Conservation (phyloP, 2,329 filamentous ascomycete genomes). For the Scopulariopsis brevicaulis region DNA sequence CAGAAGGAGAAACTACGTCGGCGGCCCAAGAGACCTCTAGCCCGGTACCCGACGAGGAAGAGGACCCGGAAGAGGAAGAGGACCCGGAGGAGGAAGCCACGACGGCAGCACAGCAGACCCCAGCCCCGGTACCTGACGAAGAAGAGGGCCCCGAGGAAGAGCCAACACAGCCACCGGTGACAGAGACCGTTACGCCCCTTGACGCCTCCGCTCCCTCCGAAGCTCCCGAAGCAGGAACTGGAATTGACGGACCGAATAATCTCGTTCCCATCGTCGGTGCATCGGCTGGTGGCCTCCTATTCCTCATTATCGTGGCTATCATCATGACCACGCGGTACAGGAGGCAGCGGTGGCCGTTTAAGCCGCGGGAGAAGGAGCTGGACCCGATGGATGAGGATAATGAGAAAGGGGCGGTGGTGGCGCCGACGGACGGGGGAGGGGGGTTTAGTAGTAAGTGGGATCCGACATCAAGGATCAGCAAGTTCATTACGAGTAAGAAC, state of each 20-base stretch:
- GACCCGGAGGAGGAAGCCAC: background rate
- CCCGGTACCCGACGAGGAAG: background rate
- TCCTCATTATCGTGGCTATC: constrained; percentile 6
- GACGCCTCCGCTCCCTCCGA: too few species aligned
- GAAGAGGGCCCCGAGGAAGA: background rate
- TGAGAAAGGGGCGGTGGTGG: background rate
- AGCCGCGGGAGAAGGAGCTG: background rate
- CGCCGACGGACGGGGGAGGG: background rate
- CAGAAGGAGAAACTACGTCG: background rate
- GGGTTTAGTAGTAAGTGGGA: constrained; percentile 1
- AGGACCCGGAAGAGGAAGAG: background rate
- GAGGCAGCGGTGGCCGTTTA: constrained; percentile 8
- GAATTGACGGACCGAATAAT: background rate
- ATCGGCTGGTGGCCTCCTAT: constrained; percentile 6
- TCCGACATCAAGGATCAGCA: constrained; percentile 2
- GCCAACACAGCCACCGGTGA: background rate
- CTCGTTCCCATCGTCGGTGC: constrained; percentile 7
- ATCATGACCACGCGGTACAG: constrained; percentile 8
- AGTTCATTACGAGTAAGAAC: constrained; percentile 1
- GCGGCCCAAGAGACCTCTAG: background rate
- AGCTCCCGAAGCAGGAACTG: too few species aligned
- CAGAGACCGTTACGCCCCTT: too few species aligned
- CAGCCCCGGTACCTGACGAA: background rate
- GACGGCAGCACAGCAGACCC: background rate
- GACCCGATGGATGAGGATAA: constrained; percentile 6